phyloP scores from a whole-genome alignment of 1,139 yeast species.

The Kurtzmaniella natalensis region DNA sequence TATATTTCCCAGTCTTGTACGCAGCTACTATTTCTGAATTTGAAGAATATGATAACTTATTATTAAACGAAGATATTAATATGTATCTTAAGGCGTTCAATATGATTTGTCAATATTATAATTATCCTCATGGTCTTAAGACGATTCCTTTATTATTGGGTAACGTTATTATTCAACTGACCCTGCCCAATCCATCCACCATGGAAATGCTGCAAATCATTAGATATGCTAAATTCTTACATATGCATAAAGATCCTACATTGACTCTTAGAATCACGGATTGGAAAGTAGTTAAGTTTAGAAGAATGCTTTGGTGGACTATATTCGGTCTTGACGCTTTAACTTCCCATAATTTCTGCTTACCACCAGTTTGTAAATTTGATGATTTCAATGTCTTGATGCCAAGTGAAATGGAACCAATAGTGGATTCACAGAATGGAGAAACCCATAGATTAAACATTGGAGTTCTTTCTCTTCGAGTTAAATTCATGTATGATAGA shows the following conservation, averaged over 20 bases:
- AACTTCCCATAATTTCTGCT: constrained; percentile 53
- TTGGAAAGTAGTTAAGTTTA: constrained; percentile 43
- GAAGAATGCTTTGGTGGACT: constrained; percentile 64
- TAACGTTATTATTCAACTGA: constrained; percentile 50
- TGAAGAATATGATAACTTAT: constrained; percentile 46
- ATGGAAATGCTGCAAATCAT: constrained; percentile 48
- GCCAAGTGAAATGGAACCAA: constrained; percentile 46
- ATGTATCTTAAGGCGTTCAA: constrained; percentile 45
- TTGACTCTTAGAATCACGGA: constrained; percentile 45
- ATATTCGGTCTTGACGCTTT: constrained; percentile 57
- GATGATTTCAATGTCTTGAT: constrained; percentile 55
- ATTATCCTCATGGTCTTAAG: constrained; percentile 51
- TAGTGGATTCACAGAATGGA: constrained; percentile 16
- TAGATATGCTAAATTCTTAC: constrained; percentile 52
- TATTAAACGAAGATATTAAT: constrained; percentile 47
- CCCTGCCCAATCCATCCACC: constrained; percentile 52
- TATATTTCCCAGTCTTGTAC: constrained; percentile 48
- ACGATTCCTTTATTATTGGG: constrained; percentile 44
- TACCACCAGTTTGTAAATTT: constrained; percentile 52
- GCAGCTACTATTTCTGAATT: constrained; percentile 54
- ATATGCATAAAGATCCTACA: constrained; percentile 57
- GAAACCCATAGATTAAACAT: constrained; percentile 27
- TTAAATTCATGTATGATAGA: constrained; percentile 49
- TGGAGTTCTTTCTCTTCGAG: constrained; percentile 42
- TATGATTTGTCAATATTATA: constrained; percentile 45